phyloP scores from a whole-genome alignment of 2,329 filamentous ascomycete genomes.

The Phaeosphaeriaceae sp. region DNA sequence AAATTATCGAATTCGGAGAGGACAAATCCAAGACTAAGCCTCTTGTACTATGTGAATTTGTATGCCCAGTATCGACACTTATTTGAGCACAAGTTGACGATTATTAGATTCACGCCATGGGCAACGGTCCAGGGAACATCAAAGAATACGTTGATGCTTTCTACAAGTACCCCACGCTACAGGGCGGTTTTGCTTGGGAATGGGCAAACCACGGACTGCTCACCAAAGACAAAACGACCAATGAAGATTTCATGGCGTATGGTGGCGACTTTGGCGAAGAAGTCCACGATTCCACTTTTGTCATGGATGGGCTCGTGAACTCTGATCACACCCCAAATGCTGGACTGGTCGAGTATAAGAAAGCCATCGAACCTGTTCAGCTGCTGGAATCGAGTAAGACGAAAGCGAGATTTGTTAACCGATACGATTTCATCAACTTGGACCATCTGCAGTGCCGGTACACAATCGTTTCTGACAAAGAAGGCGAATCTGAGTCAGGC shows the following conservation, averaged over 20 bases:
- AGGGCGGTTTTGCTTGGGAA: conserved; percentile 65
- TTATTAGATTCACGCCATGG: conserved; percentile 68
- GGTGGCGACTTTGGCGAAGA: conserved; percentile 54
- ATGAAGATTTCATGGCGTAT: conserved; percentile 51
- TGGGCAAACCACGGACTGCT: conserved; percentile 56
- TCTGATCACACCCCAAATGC: conserved; percentile 52
- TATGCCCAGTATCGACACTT: conserved; percentile 15
- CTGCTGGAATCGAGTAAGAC: conserved; percentile 28
- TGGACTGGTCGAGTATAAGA: conserved; percentile 53
- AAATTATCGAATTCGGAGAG: conserved; percentile 57
- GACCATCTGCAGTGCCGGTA: conserved; percentile 41
- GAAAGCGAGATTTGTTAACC: conserved; percentile 40
- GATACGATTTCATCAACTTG: conserved; percentile 47
- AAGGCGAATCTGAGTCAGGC: conserved; percentile 11
- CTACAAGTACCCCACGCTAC: conserved; percentile 64
- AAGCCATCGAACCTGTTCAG: conserved; percentile 53
- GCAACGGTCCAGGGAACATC: conserved; percentile 74
- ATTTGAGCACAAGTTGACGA: background rate
- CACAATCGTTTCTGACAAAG: conserved; percentile 15
- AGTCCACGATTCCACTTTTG: conserved; percentile 53
- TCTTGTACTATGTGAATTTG: conserved; percentile 64
- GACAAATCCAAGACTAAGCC: conserved; percentile 57
- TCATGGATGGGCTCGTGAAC: conserved; percentile 54
- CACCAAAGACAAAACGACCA: conserved; percentile 48
- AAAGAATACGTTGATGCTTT: conserved; percentile 73